These are phyloP conservation scores for Ceratobasidium sp. DNA, from an alignment of 1,284 basidiomycete genomes.

Conservation along the genomic window DNA sequence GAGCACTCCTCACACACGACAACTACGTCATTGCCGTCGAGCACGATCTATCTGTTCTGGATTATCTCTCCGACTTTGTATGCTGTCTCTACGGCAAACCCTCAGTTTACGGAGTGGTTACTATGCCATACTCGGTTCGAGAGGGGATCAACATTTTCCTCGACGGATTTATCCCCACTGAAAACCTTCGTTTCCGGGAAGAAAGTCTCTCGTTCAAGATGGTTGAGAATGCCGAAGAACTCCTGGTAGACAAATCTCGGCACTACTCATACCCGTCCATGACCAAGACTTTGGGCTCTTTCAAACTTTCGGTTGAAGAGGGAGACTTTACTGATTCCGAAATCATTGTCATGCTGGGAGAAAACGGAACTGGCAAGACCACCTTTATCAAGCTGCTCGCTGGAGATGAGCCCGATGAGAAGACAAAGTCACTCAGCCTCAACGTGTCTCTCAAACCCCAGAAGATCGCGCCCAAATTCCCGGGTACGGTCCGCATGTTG, in stretches of 20 bases:
- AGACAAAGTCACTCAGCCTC: slow-evolving; percentile 77
- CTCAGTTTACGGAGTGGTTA: slow-evolving; percentile 96
- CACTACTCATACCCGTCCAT: slow-evolving; percentile 89
- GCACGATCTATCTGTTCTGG: slow-evolving; percentile 95
- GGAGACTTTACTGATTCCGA: slow-evolving; percentile 95
- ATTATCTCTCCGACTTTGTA: slow-evolving; percentile 96
- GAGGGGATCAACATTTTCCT: slow-evolving; percentile 99
- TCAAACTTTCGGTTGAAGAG: slow-evolving; percentile 88
- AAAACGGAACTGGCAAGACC: slow-evolving; percentile 98
- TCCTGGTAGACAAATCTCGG: slow-evolving; percentile 79
- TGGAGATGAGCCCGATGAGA: slow-evolving; percentile 83
- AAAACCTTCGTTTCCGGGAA: slow-evolving; percentile 94
- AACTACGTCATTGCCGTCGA: slow-evolving; percentile 96
- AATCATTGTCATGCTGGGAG: slow-evolving; percentile 95
- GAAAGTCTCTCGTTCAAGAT: slow-evolving; percentile 95
- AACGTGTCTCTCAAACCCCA: slow-evolving; percentile 93
- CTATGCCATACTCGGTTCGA: slow-evolving; percentile 94
- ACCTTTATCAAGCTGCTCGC: slow-evolving; percentile 93
- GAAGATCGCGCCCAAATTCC: slow-evolving; percentile 94
- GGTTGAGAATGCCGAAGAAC: slow-evolving; percentile 89
- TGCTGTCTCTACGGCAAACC: slow-evolving; percentile 97
- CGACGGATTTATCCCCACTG: slow-evolving; percentile 96
- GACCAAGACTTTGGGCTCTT: slow-evolving; percentile 91
- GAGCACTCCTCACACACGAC: slow-evolving; percentile 75
- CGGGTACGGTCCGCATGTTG: slow-evolving; percentile 89